A percentile compares a stretch with the other conserved stretches of the same genome.
These are phyloP conservation scores for Penicillium sp. DNA, from an alignment of 2,329 filamentous ascomycete species.

Conservation along the genomic window DNA sequence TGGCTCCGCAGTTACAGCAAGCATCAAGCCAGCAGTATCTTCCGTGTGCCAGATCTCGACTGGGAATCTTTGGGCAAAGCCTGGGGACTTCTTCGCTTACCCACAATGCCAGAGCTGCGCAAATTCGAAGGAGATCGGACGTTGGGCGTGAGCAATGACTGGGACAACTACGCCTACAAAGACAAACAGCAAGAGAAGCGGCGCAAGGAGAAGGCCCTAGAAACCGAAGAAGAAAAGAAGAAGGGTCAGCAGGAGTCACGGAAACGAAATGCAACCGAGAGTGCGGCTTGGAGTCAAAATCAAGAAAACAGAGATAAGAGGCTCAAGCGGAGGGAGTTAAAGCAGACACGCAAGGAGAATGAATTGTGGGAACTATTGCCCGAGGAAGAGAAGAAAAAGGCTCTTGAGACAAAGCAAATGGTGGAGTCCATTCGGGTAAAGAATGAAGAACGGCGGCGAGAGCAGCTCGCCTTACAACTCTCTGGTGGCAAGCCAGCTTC, in stretches of 20 bases:
- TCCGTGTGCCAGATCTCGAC: constrained; percentile 75
- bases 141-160: constrained; percentile 58
- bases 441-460: constrained; percentile 44
- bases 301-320: constrained; percentile 65
- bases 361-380: constrained; percentile 65
- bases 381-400: constrained; percentile 65
- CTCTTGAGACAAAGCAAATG: constrained; percentile 63
- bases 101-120: constrained; percentile 89
- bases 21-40: constrained; percentile 88
- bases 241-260: constrained; percentile 39
- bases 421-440: constrained; percentile 62
- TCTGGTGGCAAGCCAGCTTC: constrained; percentile 14
- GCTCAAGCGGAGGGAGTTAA: constrained; percentile 63
- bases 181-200: constrained; percentile 70
- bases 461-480: constrained; percentile 9
- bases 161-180: constrained; percentile 67
- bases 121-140: constrained; percentile 68
- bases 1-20: constrained; percentile 91
- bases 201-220: constrained; percentile 57
- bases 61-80: constrained; percentile 78
- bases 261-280: constrained; percentile 61
- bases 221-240: constrained; percentile 43
- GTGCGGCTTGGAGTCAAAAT: constrained; percentile 71
- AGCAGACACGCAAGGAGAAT: constrained; percentile 62
- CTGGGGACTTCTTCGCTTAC: constrained; percentile 84